These are phyloP conservation scores for Phlyctochytrium planicorne DNA, from an alignment of 192 early-diverging fungal genomes.

Conservation along the genomic window DNA sequence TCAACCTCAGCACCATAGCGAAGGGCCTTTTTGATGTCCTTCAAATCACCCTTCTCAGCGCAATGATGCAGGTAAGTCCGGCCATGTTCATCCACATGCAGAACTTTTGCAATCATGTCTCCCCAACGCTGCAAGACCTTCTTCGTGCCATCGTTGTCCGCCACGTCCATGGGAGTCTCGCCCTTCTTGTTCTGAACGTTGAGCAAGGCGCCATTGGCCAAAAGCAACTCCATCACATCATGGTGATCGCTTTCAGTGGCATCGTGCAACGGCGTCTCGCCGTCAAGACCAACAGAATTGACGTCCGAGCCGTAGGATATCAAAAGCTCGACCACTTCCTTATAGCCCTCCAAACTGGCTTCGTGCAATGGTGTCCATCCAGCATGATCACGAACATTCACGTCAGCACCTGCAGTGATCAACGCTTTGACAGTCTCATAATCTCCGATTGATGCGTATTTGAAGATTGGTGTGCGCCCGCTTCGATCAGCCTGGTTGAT, in stretches of 20 bases:
- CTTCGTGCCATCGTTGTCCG: constrained; percentile 33
- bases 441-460: constrained; percentile 42
- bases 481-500: constrained; percentile 43
- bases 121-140: constrained; percentile 43
- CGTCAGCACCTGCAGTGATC: constrained; percentile 48
- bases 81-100: constrained; percentile 35
- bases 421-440: constrained; percentile 33
- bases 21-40: constrained; percentile 27
- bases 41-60: constrained; percentile 32
- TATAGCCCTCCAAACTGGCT: constrained; percentile 48
- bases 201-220: constrained; percentile 48
- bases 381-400: constrained; percentile 50
- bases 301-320: constrained; percentile 52
- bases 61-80: constrained; percentile 44
- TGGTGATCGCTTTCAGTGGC: constrained; percentile 45
- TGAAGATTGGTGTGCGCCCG: constrained; percentile 50
- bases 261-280: constrained; percentile 63
- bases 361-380: constrained; percentile 61
- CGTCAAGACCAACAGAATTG: constrained; percentile 44
- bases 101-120: constrained; percentile 33
- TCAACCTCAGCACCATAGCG: constrained; percentile 52
- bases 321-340: constrained; percentile 38
- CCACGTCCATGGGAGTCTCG: constrained; percentile 44
- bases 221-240: constrained; percentile 48
- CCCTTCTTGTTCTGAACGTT: constrained; percentile 42